Conservation (phyloP, 305 asterid species). For the Fraxinus latifolia region DNA sequence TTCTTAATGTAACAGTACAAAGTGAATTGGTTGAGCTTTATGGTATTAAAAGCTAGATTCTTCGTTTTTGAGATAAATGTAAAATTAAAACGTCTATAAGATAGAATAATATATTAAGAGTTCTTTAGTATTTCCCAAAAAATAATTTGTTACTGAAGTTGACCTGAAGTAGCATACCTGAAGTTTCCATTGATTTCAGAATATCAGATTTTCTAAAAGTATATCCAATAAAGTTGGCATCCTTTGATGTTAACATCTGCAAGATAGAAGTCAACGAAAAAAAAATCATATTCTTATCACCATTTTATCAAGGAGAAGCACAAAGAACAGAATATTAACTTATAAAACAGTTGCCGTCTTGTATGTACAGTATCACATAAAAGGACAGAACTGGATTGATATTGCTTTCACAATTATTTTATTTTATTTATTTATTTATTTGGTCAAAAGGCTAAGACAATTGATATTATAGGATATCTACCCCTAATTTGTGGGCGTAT, state of each 20-base stretch:
- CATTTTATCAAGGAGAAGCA: conserved; percentile 1
- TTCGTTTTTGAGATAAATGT: not conserved
- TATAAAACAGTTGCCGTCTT: not conserved
- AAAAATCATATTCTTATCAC: not conserved
- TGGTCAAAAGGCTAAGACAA: not conserved
- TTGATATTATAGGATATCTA: not conserved
- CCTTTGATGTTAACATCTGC: conserved; percentile 96
- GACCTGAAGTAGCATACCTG: conserved; percentile 46
- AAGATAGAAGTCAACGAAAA: conserved; percentile 13
- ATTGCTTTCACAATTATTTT: not conserved
- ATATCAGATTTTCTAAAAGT: conserved; percentile 95
- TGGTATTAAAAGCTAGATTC: not conserved
- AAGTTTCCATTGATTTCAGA: conserved; percentile 66
- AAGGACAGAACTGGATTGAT: not conserved
- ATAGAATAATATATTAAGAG: not conserved
- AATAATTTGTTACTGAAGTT: not conserved
- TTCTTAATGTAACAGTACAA: not conserved
- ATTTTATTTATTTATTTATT: too few species aligned
- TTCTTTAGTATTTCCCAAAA: not conserved
- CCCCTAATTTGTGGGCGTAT: not conserved
- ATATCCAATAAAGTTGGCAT: conserved; percentile 88
- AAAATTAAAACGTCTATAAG: not conserved
- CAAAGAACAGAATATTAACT: not conserved
- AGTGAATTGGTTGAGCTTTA: not conserved
- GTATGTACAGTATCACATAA: not conserved